Evolutionary conservation across 768 basidiomycete genomes (phyloP).

Genomic region (Xerocomus spinulosus): DNA sequence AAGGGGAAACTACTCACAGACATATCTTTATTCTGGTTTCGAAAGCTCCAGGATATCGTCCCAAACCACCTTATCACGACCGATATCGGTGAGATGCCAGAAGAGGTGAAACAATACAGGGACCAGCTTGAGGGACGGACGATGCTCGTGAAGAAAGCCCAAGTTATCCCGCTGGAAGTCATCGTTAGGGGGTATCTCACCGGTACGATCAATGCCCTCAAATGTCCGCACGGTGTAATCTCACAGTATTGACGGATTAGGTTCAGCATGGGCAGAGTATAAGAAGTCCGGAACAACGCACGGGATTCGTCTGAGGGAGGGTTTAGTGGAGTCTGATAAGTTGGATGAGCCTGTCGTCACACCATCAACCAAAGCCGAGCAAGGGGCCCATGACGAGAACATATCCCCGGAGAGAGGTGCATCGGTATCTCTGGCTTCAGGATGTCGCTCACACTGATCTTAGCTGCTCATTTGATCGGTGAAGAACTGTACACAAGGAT

Average conservation of each 20-base stretch:
- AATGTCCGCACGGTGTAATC: background rate
- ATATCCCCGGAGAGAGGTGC: constrained; percentile 78
- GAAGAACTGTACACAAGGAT: constrained; percentile 57
- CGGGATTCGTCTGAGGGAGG: constrained; percentile 69
- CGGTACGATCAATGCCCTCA: constrained; percentile 47
- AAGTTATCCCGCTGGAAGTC: constrained; percentile 87
- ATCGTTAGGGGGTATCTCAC: constrained; percentile 96
- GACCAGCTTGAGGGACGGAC: constrained; percentile 76
- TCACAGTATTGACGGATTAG: constrained; percentile 38
- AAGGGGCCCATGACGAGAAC: constrained; percentile 94
- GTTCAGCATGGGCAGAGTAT: constrained; percentile 96
- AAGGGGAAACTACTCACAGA: constrained; percentile 89
- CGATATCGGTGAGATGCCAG: constrained; percentile 76
- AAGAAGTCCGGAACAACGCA: constrained; percentile 84
- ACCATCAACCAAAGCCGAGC: constrained; percentile 94
- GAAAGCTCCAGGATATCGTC: constrained; percentile 70
- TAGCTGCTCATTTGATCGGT: constrained; percentile 66
- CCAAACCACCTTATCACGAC: constrained; percentile 88
- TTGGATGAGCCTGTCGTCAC: constrained; percentile 86
- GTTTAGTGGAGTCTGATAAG: constrained; percentile 79
- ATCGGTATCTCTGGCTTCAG: constrained; percentile 3
- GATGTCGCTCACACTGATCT: constrained; percentile 3
- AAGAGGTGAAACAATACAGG: constrained; percentile 66
- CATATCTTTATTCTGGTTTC: constrained; percentile 95
- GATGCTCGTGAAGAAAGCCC: constrained; percentile 89